These are phyloP conservation scores for Xylaria sp. DNA, from an alignment of 2,329 filamentous ascomycete species.

Conservation along the genomic window DNA sequence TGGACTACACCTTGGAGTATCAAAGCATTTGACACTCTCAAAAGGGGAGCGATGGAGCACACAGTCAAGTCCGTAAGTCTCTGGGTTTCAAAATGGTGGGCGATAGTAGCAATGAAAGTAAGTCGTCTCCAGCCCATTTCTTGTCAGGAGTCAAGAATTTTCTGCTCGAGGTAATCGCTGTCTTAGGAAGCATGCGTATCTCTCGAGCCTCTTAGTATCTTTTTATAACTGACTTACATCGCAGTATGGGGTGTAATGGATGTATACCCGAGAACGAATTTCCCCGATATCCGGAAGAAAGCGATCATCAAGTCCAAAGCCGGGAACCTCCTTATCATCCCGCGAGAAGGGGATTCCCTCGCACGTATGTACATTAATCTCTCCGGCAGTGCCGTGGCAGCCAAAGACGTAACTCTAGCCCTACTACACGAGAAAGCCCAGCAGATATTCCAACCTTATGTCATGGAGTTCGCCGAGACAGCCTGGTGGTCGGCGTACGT, in stretches of 20 bases:
- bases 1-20: neutral
- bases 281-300: slow-evolving; percentile 70
- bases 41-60: slow-evolving; percentile 59
- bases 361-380: slow-evolving; percentile 72
- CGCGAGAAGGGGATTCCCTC: slow-evolving; percentile 65
- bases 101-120: slow-evolving; percentile 43
- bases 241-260: slow-evolving; percentile 53
- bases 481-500: slow-evolving; percentile 72
- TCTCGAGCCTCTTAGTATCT: neutral
- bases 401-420: slow-evolving; percentile 61
- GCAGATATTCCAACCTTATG: slow-evolving; percentile 64
- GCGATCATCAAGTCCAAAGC: slow-evolving; percentile 62
- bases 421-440: slow-evolving; percentile 63
- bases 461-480: slow-evolving; percentile 63
- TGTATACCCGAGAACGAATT: slow-evolving; percentile 64
- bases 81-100: slow-evolving; percentile 67
- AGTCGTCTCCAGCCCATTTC: slow-evolving; percentile 2
- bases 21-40: neutral
- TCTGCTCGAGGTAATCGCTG: neutral
- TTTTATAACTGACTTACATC: neutral
- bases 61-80: slow-evolving; percentile 61
- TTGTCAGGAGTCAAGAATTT: neutral
- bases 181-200: neutral
- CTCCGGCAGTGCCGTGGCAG: slow-evolving; percentile 56
- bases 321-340: slow-evolving; percentile 70